Conservation (phyloP, 306 rosid genomes). For the Abrus pulchellus region DNA sequence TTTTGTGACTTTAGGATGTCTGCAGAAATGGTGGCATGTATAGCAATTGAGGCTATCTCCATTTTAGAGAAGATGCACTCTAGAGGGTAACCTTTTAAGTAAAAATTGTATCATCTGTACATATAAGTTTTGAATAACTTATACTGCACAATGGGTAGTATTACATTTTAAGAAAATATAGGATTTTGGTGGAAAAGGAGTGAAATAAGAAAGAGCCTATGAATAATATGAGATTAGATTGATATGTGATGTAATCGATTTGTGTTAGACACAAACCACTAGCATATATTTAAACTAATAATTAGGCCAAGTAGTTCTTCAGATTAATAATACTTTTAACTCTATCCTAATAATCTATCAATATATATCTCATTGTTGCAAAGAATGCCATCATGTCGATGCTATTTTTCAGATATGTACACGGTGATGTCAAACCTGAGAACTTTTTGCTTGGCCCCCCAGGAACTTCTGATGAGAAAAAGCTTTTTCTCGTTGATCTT, state of each 20-base stretch:
- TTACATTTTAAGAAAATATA: background rate
- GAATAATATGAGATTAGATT: background rate
- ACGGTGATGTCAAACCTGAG: conserved; percentile 97
- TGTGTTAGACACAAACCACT: background rate
- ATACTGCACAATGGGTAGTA: background rate
- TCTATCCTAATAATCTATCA: background rate
- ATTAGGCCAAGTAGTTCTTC: background rate
- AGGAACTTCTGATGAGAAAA: conserved; percentile 83
- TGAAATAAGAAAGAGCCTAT: background rate
- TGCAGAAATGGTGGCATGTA: conserved; percentile 95
- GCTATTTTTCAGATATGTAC: conserved; percentile 72
- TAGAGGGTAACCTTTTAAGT: conserved; percentile 60
- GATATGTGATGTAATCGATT: conserved; percentile 2
- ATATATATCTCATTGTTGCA: conserved; percentile 14
- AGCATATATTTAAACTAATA: background rate
- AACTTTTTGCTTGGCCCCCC: conserved; percentile 91
- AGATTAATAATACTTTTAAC: background rate
- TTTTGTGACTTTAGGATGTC: conserved; percentile 69
- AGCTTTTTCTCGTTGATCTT: conserved; percentile 87
- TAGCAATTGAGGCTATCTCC: conserved; percentile 94
- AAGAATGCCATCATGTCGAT: conserved; percentile 10
- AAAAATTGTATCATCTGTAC: background rate
- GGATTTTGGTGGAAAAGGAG: conserved; percentile 12
- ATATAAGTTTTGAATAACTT: background rate
- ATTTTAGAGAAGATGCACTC: conserved; percentile 95